A percentile compares a stretch with the other conserved stretches of the same genome.
These are phyloP conservation scores for Potentilla sterilis DNA, from an alignment of 306 rosid species.

Conservation along the genomic window DNA sequence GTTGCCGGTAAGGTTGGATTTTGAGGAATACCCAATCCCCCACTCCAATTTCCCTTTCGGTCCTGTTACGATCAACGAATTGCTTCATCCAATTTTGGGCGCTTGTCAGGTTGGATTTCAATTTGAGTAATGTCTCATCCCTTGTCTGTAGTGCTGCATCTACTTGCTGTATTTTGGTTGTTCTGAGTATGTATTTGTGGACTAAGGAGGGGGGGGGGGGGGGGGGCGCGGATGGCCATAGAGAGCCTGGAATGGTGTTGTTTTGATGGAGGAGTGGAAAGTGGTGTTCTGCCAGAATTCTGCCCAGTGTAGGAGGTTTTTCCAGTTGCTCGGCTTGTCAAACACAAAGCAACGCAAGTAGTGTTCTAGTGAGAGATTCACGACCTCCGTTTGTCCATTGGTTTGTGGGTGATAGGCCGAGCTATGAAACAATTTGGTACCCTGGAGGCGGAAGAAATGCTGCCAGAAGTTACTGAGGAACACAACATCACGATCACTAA, in stretches of 20 bases:
- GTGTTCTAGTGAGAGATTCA: not conserved
- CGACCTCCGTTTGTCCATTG: not conserved
- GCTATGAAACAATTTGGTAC: not conserved
- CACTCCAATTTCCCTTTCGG: not conserved
- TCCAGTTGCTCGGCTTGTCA: not conserved
- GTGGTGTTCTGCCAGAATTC: not conserved
- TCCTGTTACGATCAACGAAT: not conserved
- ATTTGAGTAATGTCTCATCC: not conserved
- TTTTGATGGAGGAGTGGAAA: not conserved
- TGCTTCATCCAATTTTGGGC: not conserved
- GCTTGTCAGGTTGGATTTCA: too few relatives aligned
- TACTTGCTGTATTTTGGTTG: fast-evolving
- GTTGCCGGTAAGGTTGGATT: not conserved
- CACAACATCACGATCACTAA: not conserved
- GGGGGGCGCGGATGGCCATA: not conserved
- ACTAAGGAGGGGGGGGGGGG: not conserved
- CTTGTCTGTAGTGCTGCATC: too few relatives aligned
- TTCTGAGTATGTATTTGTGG: not conserved
- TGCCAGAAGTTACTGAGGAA: not conserved
- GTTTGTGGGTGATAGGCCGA: not conserved
- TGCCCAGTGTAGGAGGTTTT: not conserved
- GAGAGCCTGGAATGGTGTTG: not conserved
- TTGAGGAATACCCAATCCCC: not conserved
- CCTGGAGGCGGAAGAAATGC: not conserved
- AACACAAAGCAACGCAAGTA: not conserved